Conservation (phyloP, 306 rosid genomes). For the Gynostemma pentaphyllum region DNA sequence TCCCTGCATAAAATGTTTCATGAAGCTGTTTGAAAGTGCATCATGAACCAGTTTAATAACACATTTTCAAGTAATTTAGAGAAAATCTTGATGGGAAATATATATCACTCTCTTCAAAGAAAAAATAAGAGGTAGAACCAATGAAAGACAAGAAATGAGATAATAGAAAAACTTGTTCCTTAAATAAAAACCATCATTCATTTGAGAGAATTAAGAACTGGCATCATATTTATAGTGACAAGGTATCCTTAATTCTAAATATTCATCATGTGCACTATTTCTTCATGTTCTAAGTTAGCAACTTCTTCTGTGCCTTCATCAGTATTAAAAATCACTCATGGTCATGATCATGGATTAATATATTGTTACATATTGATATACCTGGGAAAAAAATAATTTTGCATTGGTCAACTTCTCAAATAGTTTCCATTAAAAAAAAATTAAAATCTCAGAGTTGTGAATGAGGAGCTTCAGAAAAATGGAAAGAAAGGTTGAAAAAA, state of each 20-base stretch:
- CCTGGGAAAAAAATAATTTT: background rate
- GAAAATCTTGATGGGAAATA: background rate
- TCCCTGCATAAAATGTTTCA: constrained; percentile 49
- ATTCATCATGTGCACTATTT: background rate
- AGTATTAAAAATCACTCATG: background rate
- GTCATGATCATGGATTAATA: background rate
- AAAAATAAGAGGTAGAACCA: background rate
- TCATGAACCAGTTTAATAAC: background rate
- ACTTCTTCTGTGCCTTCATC: too few relatives aligned
- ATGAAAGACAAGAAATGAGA: background rate
- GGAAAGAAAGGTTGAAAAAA: background rate
- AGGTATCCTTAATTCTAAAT: too few relatives aligned
- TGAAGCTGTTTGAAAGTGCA: constrained; percentile 10
- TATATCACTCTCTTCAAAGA: background rate
- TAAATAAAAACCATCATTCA: too few relatives aligned
- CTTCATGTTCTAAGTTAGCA: background rate
- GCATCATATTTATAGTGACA: too few relatives aligned
- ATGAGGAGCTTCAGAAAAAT: background rate
- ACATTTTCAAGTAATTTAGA: constrained; percentile 10
- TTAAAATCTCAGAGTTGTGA: background rate
- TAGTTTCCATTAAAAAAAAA: background rate
- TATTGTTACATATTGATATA: background rate
- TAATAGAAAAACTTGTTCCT: background rate
- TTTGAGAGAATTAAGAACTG: background rate
- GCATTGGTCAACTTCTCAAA: background rate